A percentile compares a stretch with the other conserved stretches of the same genome.
These are phyloP conservation scores for Populus euphratica DNA, from an alignment of 345 rosid species.

Conservation along the genomic window DNA sequence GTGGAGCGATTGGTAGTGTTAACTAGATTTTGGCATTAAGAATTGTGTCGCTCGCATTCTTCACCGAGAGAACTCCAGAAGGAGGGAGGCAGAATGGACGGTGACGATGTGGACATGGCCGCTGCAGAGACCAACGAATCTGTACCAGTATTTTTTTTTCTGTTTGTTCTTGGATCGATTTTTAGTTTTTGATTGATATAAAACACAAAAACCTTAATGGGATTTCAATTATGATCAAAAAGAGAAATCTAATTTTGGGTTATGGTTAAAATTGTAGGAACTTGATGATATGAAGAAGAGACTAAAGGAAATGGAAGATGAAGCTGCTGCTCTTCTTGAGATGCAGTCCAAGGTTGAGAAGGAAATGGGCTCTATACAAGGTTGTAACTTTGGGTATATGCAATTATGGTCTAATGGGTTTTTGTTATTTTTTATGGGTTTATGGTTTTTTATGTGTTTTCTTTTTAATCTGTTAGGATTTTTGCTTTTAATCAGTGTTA, in stretches of 20 bases:
- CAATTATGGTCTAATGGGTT: background rate
- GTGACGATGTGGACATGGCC: constrained; percentile 41
- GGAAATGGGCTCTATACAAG: constrained; percentile 21
- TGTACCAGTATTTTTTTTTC: background rate
- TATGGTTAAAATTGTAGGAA: background rate
- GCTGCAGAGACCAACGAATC: constrained; percentile 30
- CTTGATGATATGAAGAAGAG: constrained; percentile 1
- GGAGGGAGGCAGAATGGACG: constrained; percentile 28
- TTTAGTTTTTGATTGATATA: background rate
- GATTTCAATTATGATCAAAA: background rate
- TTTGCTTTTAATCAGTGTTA: background rate
- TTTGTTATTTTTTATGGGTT: background rate
- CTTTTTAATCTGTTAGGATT: background rate
- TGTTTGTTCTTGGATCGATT: background rate
- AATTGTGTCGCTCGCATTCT: background rate
- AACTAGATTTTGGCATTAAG: background rate
- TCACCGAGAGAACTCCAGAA: background rate
- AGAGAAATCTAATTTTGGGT: background rate
- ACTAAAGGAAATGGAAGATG: constrained; percentile 23
- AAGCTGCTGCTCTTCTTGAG: constrained; percentile 23
- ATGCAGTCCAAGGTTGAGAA: constrained; percentile 24
- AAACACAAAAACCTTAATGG: background rate
- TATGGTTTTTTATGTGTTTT: background rate
- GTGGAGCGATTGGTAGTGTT: too few species aligned
- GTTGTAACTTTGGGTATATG: background rate